A percentile compares a stretch with the other conserved stretches of the same genome.
Evolutionary conservation across 116 monocot genomes (phyloP).

Genomic region (Dioscorea cayenensis): DNA sequence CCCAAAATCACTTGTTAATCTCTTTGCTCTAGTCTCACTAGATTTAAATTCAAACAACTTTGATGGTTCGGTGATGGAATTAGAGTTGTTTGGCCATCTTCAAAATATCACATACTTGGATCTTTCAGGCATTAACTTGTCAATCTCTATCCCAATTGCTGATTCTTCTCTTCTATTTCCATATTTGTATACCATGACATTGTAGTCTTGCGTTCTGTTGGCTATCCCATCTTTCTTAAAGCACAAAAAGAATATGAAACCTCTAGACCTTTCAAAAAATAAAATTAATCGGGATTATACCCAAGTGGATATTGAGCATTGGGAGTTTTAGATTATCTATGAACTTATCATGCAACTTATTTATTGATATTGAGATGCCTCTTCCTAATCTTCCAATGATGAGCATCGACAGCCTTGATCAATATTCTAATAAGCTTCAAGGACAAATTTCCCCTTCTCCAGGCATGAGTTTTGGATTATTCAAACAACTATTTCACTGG

Average conservation of each 20-base stretch:
- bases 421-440: conserved; percentile 50
- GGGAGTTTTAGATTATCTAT: conserved; percentile 13
- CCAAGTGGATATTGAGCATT: conserved; percentile 48
- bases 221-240: too few species aligned
- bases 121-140: too few species aligned
- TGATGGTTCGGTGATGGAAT: too few species aligned
- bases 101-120: too few species aligned
- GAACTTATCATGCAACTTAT: conserved; percentile 51
- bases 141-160: too few species aligned
- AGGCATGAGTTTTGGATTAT: conserved; percentile 43
- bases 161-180: too few species aligned
- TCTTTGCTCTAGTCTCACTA: too few species aligned
- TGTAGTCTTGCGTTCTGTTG: too few species aligned
- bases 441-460: conserved; percentile 45
- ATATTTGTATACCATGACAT: too few species aligned
- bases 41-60: too few species aligned
- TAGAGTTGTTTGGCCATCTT: too few species aligned
- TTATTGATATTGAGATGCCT: conserved; percentile 33
- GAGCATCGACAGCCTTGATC: conserved; percentile 27
- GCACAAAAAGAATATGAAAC: neutral
- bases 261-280: conserved; percentile 57
- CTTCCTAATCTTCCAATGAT: conserved; percentile 9
- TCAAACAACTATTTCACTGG: conserved; percentile 54
- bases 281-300: conserved; percentile 42
- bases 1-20: too few species aligned